A percentile compares a stretch with the other conserved stretches of the same genome.
Evolutionary conservation across 1,284 basidiomycete genomes (phyloP).

Genomic region (Chalciporus sp.): DNA sequence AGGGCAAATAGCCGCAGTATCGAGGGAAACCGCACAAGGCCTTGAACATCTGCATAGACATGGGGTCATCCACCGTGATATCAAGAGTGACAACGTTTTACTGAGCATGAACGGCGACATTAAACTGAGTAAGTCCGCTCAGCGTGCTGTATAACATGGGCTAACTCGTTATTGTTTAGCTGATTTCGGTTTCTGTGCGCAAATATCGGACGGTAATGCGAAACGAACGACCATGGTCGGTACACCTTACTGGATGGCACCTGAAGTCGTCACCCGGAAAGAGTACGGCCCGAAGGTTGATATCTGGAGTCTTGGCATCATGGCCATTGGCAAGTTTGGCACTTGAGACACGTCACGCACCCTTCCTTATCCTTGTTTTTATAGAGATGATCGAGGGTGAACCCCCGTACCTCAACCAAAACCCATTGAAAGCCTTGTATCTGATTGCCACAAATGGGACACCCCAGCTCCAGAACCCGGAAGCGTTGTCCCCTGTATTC

Average conservation of each 20-base stretch:
- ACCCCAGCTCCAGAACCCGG: slow-evolving; percentile 94
- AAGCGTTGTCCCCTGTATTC: slow-evolving; percentile 86
- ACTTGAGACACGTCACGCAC: neutral
- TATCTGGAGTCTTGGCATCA: slow-evolving; percentile 98
- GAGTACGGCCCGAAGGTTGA: slow-evolving; percentile 99
- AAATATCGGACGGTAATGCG: slow-evolving; percentile 88
- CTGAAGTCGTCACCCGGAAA: slow-evolving; percentile 97
- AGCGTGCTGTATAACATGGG: neutral
- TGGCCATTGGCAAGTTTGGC: slow-evolving; percentile 82
- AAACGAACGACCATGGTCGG: slow-evolving; percentile 99
- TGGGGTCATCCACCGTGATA: slow-evolving; percentile 96
- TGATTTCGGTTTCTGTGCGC: slow-evolving; percentile 99
- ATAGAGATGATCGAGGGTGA: slow-evolving; percentile 99
- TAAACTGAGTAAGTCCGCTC: slow-evolving; percentile 82
- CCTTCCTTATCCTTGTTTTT: slow-evolving; percentile 7
- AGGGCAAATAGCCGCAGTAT: slow-evolving; percentile 93
- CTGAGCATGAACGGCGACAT: slow-evolving; percentile 93
- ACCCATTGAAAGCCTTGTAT: slow-evolving; percentile 93
- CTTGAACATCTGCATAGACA: slow-evolving; percentile 92
- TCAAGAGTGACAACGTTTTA: slow-evolving; percentile 97
- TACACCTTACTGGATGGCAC: slow-evolving; percentile 99
- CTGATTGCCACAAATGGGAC: slow-evolving; percentile 99
- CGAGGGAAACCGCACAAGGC: slow-evolving; percentile 88
- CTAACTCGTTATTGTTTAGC: slow-evolving; percentile 50
- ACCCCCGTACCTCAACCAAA: slow-evolving; percentile 97